Base-by-base conservation (phyloP, 305 asterid species). In the Rubia peregrina region DNA sequence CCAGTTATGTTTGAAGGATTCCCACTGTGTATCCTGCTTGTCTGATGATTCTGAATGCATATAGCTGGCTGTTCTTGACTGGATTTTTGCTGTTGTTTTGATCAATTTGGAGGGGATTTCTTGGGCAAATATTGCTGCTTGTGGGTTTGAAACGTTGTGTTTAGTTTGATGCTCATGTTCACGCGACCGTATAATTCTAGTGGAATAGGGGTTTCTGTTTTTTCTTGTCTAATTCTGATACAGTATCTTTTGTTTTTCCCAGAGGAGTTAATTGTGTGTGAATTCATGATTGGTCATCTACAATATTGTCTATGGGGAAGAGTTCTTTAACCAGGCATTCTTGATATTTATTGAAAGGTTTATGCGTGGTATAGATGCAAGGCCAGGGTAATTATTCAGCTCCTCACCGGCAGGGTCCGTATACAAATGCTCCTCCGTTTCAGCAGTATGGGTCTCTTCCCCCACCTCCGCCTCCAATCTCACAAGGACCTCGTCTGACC, bases 311-410 rank as follows among this genome's bases (percentile, higher is more conserved):
- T 43, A 16, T 41, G 71, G 26, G 41, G 66, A 68, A 59, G 60
- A 40, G 60, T 63, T 42, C 42, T 49, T 24, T 9, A 44, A 65
- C 11, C 16, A 41, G 49, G 65, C n/a, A 16, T 16, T 61, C 19
- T 33, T 68, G 65, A 66, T 73, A 48, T 6, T 42, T 56, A 19
- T 13, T 72, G 42, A 55, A 42, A 55, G 6, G 22, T 14, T 69
- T 30, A 73, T 75, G 75, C 79, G 56, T 44, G 62, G 30, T 63
- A 62, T 77, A 80, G 80, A 91, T 91, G 97, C 86, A 85, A 61
- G 91, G 84, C 75, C 86, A 74, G 73, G 88, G 87, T 76, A 88
- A 85, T 76, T 83, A 75, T 79, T 71, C 71, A 46, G 67, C 77
- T 72, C 88, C 84, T 68, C 78, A 42, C 65, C 84, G 84, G 75